Evolutionary conservation across 345 rosid species (phyloP).

Genomic region (Populus davidiana): DNA sequence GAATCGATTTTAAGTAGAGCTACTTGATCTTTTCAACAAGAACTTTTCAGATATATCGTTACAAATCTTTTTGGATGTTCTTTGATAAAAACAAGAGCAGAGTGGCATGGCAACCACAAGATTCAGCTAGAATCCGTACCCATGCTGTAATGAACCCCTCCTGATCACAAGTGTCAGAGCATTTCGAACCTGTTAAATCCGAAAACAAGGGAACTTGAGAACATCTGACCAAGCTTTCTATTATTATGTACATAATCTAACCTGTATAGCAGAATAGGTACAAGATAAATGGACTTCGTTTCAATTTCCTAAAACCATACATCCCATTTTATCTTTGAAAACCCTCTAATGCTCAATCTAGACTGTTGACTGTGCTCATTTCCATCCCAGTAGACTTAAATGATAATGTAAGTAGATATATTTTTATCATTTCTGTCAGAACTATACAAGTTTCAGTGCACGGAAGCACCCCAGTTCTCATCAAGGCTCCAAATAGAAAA

Average conservation of each 20-base stretch:
- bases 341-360: not conserved
- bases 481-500: not conserved
- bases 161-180: slow-evolving; percentile 19
- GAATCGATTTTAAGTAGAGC: not conserved
- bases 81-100: not conserved
- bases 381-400: not conserved
- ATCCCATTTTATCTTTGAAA: no score
- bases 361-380: not conserved
- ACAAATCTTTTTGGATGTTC: not conserved
- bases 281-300: not conserved
- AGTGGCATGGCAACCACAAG: not conserved
- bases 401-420: not conserved
- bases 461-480: not conserved
- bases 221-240: not conserved
- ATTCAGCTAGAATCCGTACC: slow-evolving; percentile 10
- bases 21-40: not conserved
- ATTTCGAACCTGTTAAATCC: slow-evolving; percentile 24
- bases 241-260: not conserved
- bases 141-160: slow-evolving; percentile 5
- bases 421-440: not conserved
- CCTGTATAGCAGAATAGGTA: not conserved
- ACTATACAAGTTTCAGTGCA: not conserved
- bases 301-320: not conserved
- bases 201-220: not conserved
- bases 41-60: not conserved